A percentile compares a stretch with the other conserved stretches of the same genome.
phyloP scores from a whole-genome alignment of 257 asterid genomes.

The Nicotiana benthamiana region DNA sequence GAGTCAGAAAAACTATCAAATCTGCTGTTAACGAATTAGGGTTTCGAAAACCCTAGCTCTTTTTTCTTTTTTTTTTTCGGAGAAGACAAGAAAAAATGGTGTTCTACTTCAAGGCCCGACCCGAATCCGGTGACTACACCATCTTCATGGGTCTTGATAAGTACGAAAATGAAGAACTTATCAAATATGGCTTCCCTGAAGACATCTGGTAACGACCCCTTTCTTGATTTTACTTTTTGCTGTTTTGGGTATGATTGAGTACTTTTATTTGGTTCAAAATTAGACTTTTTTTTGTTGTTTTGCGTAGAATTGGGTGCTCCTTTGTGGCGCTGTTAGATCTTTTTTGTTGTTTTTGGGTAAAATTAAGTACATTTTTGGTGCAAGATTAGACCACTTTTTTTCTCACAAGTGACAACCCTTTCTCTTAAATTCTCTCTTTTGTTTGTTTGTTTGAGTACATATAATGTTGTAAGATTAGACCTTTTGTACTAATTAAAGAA shows the following conservation, averaged over 20 bases:
- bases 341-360: neutral
- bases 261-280: neutral
- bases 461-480: neutral
- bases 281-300: neutral
- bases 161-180: conserved; percentile 93
- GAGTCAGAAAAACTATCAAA: neutral
- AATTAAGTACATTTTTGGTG: neutral
- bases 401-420: no score
- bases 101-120: conserved; percentile 88
- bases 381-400: neutral
- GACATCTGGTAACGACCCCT: conserved; percentile 58
- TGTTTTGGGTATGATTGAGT: neutral
- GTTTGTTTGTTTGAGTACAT: neutral
- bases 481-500: neutral
- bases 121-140: conserved; percentile 83
- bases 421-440: no score
- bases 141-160: conserved; percentile 94
- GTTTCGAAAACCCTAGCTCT: conserved; percentile 7
- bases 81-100: conserved; percentile 40
- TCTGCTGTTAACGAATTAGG: neutral
- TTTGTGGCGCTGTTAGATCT: neutral
- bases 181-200: conserved; percentile 82
- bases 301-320: neutral
- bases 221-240: neutral
- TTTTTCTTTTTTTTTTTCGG: neutral